A percentile compares a stretch with the other conserved stretches of the same genome.
Evolutionary conservation across 345 rosid species (phyloP).

Genomic region (Reutealis trisperma): DNA sequence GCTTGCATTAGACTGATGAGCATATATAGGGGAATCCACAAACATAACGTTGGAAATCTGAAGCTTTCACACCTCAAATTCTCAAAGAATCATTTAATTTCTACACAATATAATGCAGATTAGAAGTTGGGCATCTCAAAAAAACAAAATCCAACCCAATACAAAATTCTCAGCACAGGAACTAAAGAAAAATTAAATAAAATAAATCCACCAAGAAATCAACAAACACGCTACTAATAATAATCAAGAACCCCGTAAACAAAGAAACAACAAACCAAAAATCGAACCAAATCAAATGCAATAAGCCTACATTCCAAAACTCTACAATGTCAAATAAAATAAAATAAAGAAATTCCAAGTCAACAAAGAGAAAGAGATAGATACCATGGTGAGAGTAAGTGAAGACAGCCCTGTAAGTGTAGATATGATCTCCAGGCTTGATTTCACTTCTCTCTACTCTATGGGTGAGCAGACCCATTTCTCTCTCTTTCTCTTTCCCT

Average conservation of each 20-base stretch:
- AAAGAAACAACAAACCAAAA: neutral
- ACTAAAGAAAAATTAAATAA: neutral
- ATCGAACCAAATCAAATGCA: neutral
- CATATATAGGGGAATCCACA: neutral
- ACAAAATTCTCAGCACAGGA: neutral
- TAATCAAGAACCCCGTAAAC: neutral
- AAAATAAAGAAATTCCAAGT: neutral
- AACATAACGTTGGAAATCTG: neutral
- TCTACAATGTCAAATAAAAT: neutral
- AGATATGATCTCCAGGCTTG: conserved; percentile 90
- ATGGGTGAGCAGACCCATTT: conserved; percentile 87
- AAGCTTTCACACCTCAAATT: neutral
- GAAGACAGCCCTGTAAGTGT: conserved; percentile 93
- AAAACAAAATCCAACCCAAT: neutral
- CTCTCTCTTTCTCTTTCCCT: conserved; percentile 14
- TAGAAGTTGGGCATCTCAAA: neutral
- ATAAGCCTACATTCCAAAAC: conserved; percentile 28
- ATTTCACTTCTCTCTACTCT: conserved; percentile 72
- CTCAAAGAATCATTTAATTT: neutral
- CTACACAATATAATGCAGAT: neutral
- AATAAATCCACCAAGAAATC: neutral
- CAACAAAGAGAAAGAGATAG: neutral
- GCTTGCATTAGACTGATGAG: neutral
- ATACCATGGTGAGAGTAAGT: conserved; percentile 96
- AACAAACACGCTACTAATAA: neutral